Conservation (phyloP, 1,284 basidiomycete species). For the Ceratobasidium sp. region DNA sequence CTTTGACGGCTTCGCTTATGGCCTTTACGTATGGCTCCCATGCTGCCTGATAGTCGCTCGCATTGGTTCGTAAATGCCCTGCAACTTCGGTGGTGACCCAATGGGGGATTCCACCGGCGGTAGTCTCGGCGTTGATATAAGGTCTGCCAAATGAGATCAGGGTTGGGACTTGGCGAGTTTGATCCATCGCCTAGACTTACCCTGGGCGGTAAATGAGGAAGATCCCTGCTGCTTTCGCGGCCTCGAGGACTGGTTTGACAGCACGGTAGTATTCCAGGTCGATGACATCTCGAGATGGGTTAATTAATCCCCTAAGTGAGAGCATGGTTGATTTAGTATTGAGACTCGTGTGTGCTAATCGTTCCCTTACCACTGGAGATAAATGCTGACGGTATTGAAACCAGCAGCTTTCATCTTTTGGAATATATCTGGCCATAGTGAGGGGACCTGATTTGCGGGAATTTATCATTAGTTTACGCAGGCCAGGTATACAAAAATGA, state of each 20-base stretch:
- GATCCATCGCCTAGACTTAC: constrained; percentile 41
- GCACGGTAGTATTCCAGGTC: constrained; percentile 75
- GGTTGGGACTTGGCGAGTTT: not conserved
- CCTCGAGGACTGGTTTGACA: constrained; percentile 68
- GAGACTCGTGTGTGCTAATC: not conserved
- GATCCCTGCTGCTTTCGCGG: constrained; percentile 63
- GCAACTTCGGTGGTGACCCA: constrained; percentile 75
- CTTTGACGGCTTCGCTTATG: constrained; percentile 64
- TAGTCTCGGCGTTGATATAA: constrained; percentile 76
- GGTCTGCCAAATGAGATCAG: constrained; percentile 44
- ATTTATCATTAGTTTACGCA: not conserved
- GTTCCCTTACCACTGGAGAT: constrained; percentile 59
- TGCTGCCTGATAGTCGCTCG: constrained; percentile 66
- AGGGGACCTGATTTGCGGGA: constrained; percentile 56
- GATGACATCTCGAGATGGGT: constrained; percentile 72
- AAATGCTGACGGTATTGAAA: constrained; percentile 75
- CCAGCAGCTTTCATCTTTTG: constrained; percentile 82
- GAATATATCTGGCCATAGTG: constrained; percentile 80
- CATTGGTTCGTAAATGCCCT: constrained; percentile 69
- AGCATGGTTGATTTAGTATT: constrained; percentile 42
- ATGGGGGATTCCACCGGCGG: constrained; percentile 78
- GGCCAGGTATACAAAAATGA: not conserved
- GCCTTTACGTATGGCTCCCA: constrained; percentile 74
- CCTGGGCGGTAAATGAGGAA: constrained; percentile 72
- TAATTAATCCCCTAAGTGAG: constrained; percentile 73